Percentiles rank a stretch among this genome's conserved stretches.
Conservation (phyloP, 1,284 basidiomycete genomes). For the Irpex lacteus region DNA sequence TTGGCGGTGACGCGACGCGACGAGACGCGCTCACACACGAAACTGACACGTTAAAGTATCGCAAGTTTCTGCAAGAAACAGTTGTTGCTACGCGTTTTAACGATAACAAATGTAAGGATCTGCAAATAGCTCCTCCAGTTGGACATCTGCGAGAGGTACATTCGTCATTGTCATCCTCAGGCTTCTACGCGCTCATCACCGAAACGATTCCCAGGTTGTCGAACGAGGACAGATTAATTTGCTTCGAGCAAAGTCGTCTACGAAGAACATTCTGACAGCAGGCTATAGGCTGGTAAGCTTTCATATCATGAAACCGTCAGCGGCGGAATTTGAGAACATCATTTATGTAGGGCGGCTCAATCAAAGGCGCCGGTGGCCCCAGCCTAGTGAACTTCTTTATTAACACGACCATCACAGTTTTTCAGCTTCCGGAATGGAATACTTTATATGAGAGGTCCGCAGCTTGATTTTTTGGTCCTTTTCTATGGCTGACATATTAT, state of each 20-base stretch:
- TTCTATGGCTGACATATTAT: constrained; percentile 1
- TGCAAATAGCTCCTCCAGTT: constrained; percentile 32
- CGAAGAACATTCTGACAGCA: constrained; percentile 57
- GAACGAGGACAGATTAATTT: constrained; percentile 57
- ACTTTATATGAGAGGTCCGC: constrained; percentile 57
- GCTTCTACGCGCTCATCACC: neutral
- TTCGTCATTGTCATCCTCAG: too few species aligned
- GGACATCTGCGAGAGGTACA: constrained; percentile 56
- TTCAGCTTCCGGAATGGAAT: constrained; percentile 69
- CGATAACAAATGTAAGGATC: neutral
- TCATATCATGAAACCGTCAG: neutral
- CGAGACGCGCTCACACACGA: constrained; percentile 6
- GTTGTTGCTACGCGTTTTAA: constrained; percentile 33
- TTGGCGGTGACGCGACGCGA: constrained; percentile 19
- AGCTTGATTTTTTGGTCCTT: neutral
- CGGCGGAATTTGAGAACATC: neutral
- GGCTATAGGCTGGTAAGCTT: constrained; percentile 60
- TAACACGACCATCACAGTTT: constrained; percentile 71
- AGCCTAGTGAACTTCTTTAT: constrained; percentile 57
- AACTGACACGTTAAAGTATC: constrained; percentile 30
- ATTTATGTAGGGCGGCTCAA: neutral
- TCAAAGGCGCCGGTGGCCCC: neutral
- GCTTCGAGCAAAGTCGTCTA: constrained; percentile 32
- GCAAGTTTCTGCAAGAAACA: constrained; percentile 40
- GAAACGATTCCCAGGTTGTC: constrained; percentile 42